These are phyloP conservation scores for Calonectria ilicicola DNA, from an alignment of 2,329 filamentous ascomycete species.

Conservation along the genomic window DNA sequence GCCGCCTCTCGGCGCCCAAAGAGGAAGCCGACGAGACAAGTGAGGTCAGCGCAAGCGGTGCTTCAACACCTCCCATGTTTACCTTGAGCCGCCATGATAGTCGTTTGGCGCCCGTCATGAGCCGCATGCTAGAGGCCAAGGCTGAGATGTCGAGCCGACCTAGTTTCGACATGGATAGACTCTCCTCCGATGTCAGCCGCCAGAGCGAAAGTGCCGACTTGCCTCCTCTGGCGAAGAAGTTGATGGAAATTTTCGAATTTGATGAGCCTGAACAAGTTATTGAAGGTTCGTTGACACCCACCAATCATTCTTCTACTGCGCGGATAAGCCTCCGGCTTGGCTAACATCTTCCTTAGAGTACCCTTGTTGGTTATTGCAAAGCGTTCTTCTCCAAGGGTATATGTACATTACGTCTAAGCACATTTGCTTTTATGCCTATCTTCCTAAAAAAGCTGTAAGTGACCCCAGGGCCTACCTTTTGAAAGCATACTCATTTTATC, in stretches of 20 bases:
- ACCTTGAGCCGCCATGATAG: constrained; percentile 45
- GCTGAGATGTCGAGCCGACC: constrained; percentile 71
- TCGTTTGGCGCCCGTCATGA: constrained; percentile 78
- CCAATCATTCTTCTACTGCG: background rate
- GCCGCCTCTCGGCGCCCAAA: constrained; percentile 51
- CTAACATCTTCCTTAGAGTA: constrained; percentile 71
- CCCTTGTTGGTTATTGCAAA: constrained; percentile 92
- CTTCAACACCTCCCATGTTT: constrained; percentile 39
- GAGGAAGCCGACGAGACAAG: constrained; percentile 48
- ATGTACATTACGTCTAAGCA: constrained; percentile 95
- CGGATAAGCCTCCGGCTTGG: constrained; percentile 16
- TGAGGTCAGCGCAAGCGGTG: constrained; percentile 41
- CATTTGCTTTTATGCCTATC: constrained; percentile 96
- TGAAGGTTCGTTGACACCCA: constrained; percentile 65
- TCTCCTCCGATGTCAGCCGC: constrained; percentile 54
- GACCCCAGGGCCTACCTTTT: background rate
- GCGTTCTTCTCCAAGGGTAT: constrained; percentile 91
- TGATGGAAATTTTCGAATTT: constrained; percentile 90
- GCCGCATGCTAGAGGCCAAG: constrained; percentile 80
- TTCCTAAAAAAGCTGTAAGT: constrained; percentile 89
- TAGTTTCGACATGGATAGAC: constrained; percentile 66
- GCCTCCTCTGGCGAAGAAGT: constrained; percentile 73
- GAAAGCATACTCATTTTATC: constrained; percentile 26
- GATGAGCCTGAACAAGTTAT: constrained; percentile 86
- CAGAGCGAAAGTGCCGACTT: constrained; percentile 54